Base-by-base conservation (phyloP, 768 basidiomycete genomes). In the Leccinellum rugosiceps region DNA sequence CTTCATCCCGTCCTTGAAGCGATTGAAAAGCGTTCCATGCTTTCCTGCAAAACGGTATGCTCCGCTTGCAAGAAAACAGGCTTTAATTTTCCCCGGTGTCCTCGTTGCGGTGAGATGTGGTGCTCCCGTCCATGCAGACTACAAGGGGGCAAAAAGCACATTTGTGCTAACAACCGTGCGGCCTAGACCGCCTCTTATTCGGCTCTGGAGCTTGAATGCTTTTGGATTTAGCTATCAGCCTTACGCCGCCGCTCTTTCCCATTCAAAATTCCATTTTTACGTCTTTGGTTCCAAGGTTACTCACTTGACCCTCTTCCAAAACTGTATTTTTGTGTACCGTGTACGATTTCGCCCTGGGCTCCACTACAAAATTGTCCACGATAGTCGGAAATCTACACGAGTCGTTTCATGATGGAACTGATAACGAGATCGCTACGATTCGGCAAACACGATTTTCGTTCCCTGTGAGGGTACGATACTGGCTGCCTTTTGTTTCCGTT, bases 371-470 rank as follows among this genome's bases (percentile, higher is more conserved):
- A 5, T 21, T 49, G 47, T 25, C 41, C 52, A 60, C 19, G 17
- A 31, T 56, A 21, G 31, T 28, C 52, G 21, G n/a, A 30, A 28
- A 52, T 52, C 53, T 23, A 19, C n/a, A 41, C 9, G 41, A 11
- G 10, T 43, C 41, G 41, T 43, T 26, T n/a, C 11, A 51, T 17
- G 57, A 31, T 38, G 35, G 3, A 30, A 21, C 23, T 4, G 43
- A 50, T 55, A 48, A 43, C 23, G 46, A 48, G 51, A 53, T 50
- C 14, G 43, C 52, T 62, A 66, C 19, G 60, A 49, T 15, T 56
- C 48, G 25, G 63, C 54, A 44, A 80, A 92, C 53, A 82, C 83
- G 57, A 97, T 96, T 77, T 97, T 97, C 69, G 86, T 94, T 25
- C 93, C 91, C 72, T 87, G 85, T 47, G 86, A 78, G 44, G 85